Percentiles rank a stretch among this genome's conserved stretches.
Conservation (phyloP, 2,329 filamentous ascomycete genomes). For the Verticillium albo-atrum region DNA sequence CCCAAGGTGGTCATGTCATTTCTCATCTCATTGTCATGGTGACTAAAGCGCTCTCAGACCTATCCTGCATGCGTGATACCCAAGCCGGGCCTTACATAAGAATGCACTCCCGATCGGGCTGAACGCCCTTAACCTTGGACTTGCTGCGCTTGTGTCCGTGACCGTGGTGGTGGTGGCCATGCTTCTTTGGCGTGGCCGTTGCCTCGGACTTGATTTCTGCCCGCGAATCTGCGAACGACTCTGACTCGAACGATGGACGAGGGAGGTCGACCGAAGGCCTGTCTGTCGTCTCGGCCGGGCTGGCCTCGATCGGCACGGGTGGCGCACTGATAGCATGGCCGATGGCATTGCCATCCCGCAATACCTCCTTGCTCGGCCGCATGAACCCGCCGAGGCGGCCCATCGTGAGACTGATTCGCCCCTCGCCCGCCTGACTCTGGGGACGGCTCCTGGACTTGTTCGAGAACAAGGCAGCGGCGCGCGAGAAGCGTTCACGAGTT, state of each 20-base stretch:
- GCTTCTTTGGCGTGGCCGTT: conserved; percentile 12
- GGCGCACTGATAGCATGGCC: conserved; percentile 6
- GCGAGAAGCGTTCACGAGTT: conserved; percentile 49
- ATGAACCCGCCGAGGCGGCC: conserved; percentile 49
- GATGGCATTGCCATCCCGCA: conserved; percentile 24
- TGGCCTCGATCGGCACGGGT: background rate
- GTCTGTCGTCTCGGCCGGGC: background rate
- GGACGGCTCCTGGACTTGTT: conserved; percentile 48
- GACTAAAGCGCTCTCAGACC: background rate
- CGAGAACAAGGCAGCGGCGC: conserved; percentile 53
- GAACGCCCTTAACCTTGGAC: conserved; percentile 26
- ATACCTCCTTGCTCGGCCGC: conserved; percentile 45
- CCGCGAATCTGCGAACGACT: background rate
- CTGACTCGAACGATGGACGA: conserved; percentile 2
- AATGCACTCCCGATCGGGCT: conserved; percentile 41
- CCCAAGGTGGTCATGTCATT: background rate
- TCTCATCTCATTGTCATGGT: background rate
- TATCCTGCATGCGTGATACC: background rate
- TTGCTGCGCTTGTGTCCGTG: conserved; percentile 30
- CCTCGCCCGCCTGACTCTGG: conserved; percentile 54
- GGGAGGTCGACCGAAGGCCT: background rate
- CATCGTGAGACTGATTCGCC: conserved; percentile 53
- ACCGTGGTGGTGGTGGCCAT: conserved; percentile 30
- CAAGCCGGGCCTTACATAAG: conserved; percentile 34
- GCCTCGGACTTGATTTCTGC: conserved; percentile 14